Evolutionary conservation across 108 stramenopile genomes (phyloP).

Genomic region (Nannochloropsis gaditana): DNA sequence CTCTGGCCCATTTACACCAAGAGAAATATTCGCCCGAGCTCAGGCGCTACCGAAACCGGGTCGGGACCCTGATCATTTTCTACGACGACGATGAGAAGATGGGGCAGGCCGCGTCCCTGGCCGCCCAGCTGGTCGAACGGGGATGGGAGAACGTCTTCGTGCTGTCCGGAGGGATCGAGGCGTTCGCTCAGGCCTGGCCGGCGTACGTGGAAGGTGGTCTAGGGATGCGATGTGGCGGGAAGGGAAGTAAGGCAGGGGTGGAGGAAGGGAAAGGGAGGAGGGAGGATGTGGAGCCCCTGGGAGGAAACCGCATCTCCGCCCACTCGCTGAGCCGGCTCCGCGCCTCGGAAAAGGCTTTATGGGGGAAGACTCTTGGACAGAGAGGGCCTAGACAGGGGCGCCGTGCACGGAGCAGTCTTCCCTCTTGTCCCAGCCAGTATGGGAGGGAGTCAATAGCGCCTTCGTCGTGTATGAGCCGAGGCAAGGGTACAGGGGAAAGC

Average conservation of each 20-base stretch:
- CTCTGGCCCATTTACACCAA: conserved; percentile 37
- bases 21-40: conserved; percentile 47
- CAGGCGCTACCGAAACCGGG: conserved; percentile 45
- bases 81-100: conserved; percentile 44
- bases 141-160: conserved; percentile 53
- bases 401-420: too few relatives aligned
- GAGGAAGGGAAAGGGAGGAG: background rate
- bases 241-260: background rate
- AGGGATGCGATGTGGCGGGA: background rate
- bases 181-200: conserved; percentile 31
- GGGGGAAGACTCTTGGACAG: too few relatives aligned
- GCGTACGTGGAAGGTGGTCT: conserved; percentile 41
- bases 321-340: too few relatives aligned
- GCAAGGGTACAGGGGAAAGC: too few relatives aligned
- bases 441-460: too few relatives aligned
- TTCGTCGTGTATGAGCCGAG: too few relatives aligned
- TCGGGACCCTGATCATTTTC: conserved; percentile 43
- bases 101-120: conserved; percentile 30
- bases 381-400: too few relatives aligned
- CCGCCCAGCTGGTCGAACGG: conserved; percentile 36
- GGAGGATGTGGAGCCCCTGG: background rate
- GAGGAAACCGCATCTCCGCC: too few relatives aligned
- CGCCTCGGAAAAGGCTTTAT: too few relatives aligned
- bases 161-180: conserved; percentile 38
- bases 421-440: too few relatives aligned